Percentiles rank a stretch among this genome's conserved stretches.
These are phyloP conservation scores for Debaryomyces singareniensis DNA, from an alignment of 1,139 yeast genomes.

Conservation along the genomic window DNA sequence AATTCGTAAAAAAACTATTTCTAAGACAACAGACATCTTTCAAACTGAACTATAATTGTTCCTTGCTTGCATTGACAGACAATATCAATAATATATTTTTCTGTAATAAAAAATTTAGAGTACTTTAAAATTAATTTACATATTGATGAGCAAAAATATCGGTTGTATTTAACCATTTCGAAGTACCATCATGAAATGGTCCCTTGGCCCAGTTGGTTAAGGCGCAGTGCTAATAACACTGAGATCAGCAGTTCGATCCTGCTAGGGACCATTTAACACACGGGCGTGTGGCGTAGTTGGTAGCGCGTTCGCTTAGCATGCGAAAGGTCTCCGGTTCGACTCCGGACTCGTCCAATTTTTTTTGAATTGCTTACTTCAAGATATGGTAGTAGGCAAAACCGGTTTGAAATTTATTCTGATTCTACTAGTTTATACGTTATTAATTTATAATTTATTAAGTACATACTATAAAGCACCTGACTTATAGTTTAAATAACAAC, in stretches of 20 bases:
- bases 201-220: constrained; percentile 20
- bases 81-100: too few species aligned
- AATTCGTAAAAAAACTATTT: too few species aligned
- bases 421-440: too few species aligned
- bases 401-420: too few species aligned
- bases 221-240: constrained; percentile 89
- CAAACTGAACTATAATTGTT: too few species aligned
- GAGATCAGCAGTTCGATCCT: constrained; percentile 83
- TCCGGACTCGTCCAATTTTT: constrained; percentile 55
- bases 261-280: constrained; percentile 60
- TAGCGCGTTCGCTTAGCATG: constrained; percentile 68
- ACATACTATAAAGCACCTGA: not conserved
- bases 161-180: not conserved
- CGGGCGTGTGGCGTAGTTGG: constrained; percentile 71
- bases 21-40: too few species aligned
- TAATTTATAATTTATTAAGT: not conserved
- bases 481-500: constrained; percentile 55
- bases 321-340: constrained; percentile 62
- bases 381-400: too few species aligned
- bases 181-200: constrained; percentile 8
- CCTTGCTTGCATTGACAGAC: too few species aligned
- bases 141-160: too few species aligned
- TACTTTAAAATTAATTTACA: too few species aligned
- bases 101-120: too few species aligned
- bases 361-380: too few species aligned